A percentile compares a stretch with the other conserved stretches of the same genome.
Evolutionary conservation across 768 basidiomycete species (phyloP).

Genomic region (Hydnum rufescens): DNA sequence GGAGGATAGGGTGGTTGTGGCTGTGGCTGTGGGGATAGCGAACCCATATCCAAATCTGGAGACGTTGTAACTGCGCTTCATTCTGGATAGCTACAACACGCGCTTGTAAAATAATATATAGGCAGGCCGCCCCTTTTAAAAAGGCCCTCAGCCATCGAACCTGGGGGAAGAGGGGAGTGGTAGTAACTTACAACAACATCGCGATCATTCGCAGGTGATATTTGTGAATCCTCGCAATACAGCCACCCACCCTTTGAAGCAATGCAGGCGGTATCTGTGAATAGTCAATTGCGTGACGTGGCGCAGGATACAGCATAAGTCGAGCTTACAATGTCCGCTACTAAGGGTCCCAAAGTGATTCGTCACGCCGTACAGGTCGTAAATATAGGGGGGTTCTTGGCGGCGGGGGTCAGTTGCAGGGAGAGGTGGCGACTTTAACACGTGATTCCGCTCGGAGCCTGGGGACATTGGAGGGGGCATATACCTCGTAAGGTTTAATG

Average conservation of each 20-base stretch:
- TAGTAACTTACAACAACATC: conserved; percentile 57
- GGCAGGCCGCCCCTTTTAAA: conserved; percentile 13
- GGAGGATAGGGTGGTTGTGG: not conserved
- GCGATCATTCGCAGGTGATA: conserved; percentile 48
- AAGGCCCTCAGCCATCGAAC: not conserved
- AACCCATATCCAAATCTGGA: too few species aligned
- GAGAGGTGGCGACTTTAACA: not conserved
- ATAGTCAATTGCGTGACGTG: not conserved
- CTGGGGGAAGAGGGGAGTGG: not conserved
- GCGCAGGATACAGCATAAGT: not conserved
- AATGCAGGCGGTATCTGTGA: conserved; percentile 77
- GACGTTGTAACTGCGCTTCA: too few species aligned
- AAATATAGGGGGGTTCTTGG: conserved; percentile 75
- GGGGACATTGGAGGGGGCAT: conserved; percentile 44
- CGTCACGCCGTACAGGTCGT: conserved; percentile 88
- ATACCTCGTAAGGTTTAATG: conserved; percentile 50
- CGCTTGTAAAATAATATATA: conserved; percentile 18
- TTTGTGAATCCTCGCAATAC: conserved; percentile 85
- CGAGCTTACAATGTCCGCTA: conserved; percentile 79
- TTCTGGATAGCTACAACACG: not conserved
- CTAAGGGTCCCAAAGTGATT: conserved; percentile 91
- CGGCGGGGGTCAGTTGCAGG: conserved; percentile 38
- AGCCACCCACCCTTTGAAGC: conserved; percentile 76
- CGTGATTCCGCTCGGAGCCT: not conserved
- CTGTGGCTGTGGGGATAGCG: not conserved